A percentile compares a stretch with the other conserved stretches of the same genome.
These are phyloP conservation scores for Xanthoconium stramineum DNA, from an alignment of 768 basidiomycete species.

Conservation along the genomic window DNA sequence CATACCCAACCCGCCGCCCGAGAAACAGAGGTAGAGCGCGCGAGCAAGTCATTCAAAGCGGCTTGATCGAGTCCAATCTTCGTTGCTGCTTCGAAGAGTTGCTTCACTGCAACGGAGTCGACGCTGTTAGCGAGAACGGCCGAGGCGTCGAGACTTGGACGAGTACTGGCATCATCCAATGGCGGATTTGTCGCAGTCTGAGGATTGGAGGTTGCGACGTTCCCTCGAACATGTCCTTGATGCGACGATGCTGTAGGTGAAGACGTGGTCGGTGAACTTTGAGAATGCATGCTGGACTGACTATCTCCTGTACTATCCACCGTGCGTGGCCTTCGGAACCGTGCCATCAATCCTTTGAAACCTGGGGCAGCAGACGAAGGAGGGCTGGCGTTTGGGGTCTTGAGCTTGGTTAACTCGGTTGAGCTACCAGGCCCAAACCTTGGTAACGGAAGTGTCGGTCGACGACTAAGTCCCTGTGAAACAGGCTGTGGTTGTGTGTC, in stretches of 20 bases:
- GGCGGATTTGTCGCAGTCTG: conserved; percentile 4
- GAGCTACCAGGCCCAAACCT: conserved; percentile 34
- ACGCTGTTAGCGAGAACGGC: conserved; percentile 25
- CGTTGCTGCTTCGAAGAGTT: conserved; percentile 72
- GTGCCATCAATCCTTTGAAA: conserved; percentile 77
- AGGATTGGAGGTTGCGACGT: conserved; percentile 25
- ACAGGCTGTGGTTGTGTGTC: conserved; percentile 39
- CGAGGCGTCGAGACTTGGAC: conserved; percentile 25
- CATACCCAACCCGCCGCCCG: conserved; percentile 44
- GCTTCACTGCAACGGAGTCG: conserved; percentile 58
- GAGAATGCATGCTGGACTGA: conserved; percentile 30
- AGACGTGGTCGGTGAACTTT: conserved; percentile 33
- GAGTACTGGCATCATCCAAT: conserved; percentile 15
- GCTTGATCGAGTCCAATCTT: conserved; percentile 73
- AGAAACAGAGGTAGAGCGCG: conserved; percentile 68
- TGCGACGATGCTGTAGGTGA: conserved; percentile 33
- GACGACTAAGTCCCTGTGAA: conserved; percentile 38
- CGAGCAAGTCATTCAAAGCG: conserved; percentile 66
- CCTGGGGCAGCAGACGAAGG: conserved; percentile 72
- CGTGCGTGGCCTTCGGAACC: conserved; percentile 51
- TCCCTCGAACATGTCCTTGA: conserved; percentile 34
- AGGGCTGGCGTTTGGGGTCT: conserved; percentile 55
- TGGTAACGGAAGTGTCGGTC: conserved; percentile 51
- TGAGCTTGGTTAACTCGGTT: conserved; percentile 52
- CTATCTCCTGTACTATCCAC: conserved; percentile 26